Evolutionary conservation across 371 early-diverging fungal genomes (phyloP).

Genomic region (Syncephalastrum racemosum): DNA sequence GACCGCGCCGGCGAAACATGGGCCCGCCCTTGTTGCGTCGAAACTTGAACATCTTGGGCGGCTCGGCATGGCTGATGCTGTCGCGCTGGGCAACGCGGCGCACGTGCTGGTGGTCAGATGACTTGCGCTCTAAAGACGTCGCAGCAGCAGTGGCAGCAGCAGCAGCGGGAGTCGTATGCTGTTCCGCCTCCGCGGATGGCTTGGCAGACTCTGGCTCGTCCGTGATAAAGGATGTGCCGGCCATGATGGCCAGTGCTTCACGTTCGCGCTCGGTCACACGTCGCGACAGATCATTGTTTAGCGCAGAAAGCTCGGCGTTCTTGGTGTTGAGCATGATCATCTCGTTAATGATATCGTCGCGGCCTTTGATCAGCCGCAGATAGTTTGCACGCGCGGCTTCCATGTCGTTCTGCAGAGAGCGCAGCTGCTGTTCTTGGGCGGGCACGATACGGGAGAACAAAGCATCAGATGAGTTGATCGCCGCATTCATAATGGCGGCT

Average conservation of each 20-base stretch:
- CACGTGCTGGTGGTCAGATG: slow-evolving; percentile 15
- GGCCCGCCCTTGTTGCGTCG: slow-evolving; percentile 26
- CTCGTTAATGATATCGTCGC: slow-evolving; percentile 46
- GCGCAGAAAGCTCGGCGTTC: slow-evolving; percentile 51
- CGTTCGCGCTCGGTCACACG: slow-evolving; percentile 42
- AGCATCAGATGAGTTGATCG: background rate
- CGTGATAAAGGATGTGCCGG: slow-evolving; percentile 16
- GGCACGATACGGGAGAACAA: background rate
- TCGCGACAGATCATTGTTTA: slow-evolving; percentile 56
- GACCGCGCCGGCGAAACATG: slow-evolving; percentile 19
- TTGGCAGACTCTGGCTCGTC: background rate
- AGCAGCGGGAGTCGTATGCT: slow-evolving; percentile 2
- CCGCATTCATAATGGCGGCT: background rate
- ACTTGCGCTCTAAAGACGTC: slow-evolving; percentile 11
- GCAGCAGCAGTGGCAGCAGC: background rate
- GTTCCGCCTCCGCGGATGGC: background rate
- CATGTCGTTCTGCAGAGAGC: slow-evolving; percentile 33
- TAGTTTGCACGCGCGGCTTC: slow-evolving; percentile 16
- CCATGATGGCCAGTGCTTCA: slow-evolving; percentile 35
- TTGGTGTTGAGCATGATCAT: slow-evolving; percentile 56
- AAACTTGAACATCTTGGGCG: slow-evolving; percentile 46
- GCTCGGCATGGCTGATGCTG: slow-evolving; percentile 42
- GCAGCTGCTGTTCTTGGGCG: slow-evolving; percentile 26
- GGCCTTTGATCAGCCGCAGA: slow-evolving; percentile 22
- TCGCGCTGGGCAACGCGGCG: slow-evolving; percentile 40